These are phyloP conservation scores for Hippophae gyantsensis DNA, from an alignment of 306 rosid species.

Conservation along the genomic window DNA sequence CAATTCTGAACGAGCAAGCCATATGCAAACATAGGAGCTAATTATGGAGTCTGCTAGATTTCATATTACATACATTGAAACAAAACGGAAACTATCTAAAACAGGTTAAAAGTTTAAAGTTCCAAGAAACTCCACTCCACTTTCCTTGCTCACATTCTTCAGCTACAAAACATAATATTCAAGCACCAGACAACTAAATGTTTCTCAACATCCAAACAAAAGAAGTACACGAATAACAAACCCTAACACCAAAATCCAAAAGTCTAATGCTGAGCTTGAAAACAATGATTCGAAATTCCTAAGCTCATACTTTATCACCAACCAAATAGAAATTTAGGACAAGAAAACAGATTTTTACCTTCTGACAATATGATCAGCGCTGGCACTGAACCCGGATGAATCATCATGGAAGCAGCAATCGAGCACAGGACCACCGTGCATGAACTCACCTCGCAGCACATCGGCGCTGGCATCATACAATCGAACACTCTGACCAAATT, in stretches of 20 bases:
- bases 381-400: constrained; percentile 76
- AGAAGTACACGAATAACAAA: no score
- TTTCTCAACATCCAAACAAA: no score
- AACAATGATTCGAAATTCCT: not conserved
- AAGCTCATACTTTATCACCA: constrained; percentile 1
- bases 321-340: constrained; percentile 1
- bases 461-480: constrained; percentile 81
- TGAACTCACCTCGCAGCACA: constrained; percentile 72
- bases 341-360: constrained; percentile 27
- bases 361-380: constrained; percentile 74
- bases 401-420: constrained; percentile 97
- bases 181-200: no score
- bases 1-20: no score
- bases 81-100: no score
- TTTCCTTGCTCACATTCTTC: not conserved
- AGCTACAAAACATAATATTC: no score
- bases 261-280: not conserved
- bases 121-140: no score
- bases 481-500: constrained; percentile 50
- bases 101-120: no score
- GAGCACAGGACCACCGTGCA: constrained; percentile 72
- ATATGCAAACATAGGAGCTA: no score
- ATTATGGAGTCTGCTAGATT: no score
- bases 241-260: not conserved
- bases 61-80: no score